phyloP scores from a whole-genome alignment of 164 flowering plant genomes.

The Stephania yunnanensis region DNA sequence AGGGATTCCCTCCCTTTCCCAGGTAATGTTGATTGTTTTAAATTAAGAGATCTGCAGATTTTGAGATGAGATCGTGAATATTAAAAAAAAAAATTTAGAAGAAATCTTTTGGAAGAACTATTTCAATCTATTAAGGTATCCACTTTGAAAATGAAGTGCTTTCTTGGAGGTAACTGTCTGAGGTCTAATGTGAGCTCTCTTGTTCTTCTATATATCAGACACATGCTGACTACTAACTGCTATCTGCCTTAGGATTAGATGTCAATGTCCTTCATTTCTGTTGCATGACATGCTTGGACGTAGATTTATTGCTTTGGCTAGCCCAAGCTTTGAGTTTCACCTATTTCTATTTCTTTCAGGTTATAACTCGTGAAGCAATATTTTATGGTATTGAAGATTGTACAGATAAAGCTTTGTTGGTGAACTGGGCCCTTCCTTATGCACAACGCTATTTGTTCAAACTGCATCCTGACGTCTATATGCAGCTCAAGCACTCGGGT shows the following conservation, averaged over 20 bases:
- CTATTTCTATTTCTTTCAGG: constrained; percentile 31
- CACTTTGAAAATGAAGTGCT: background rate
- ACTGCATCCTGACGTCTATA: constrained; percentile 50
- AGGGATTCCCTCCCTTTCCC: constrained; percentile 75
- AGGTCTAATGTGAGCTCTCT: background rate
- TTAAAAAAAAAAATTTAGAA: background rate
- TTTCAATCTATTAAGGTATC: background rate
- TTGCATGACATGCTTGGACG: background rate
- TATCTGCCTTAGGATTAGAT: background rate
- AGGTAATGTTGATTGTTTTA: constrained; percentile 36
- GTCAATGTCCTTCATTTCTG: background rate
- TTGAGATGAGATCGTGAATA: background rate
- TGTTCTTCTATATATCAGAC: too few relatives aligned
- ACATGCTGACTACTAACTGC: too few relatives aligned
- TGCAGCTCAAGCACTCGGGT: constrained; percentile 44
- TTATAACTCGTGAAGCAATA: constrained; percentile 74
- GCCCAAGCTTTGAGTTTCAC: background rate
- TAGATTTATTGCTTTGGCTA: background rate
- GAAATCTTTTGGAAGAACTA: background rate
- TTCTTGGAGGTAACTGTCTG: background rate
- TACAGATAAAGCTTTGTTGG: constrained; percentile 42
- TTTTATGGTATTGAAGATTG: constrained; percentile 44
- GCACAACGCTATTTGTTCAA: constrained; percentile 75
- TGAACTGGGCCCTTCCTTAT: constrained; percentile 87
- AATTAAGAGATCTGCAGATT: background rate